Base-by-base conservation (phyloP, 768 basidiomycete genomes). In the Termitomyces sp. region DNA sequence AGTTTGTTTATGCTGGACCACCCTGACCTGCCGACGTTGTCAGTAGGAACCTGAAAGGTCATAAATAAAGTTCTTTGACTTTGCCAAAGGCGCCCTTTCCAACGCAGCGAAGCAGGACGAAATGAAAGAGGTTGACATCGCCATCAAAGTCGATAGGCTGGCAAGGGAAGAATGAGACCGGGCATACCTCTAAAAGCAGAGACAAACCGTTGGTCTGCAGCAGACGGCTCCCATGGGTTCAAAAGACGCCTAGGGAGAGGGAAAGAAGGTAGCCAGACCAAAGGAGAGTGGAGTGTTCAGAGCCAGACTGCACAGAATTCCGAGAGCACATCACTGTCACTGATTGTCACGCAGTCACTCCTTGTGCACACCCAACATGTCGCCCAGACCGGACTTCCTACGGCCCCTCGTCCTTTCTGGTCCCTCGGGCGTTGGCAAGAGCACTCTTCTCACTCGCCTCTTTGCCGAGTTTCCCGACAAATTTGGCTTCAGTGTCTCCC, bases 61-160 rank as follows among this genome's bases (percentile, higher is more conserved):
- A 52, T 46, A 33, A 58, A 43, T 53, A 54, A 56, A 54, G 40
- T 26, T 55, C 32, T 47, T 57, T 55, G 36, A 95, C 96, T 86
- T 99, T 98, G 70, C 96, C 96, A 73, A 99, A 98, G 1, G 96
- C 96, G 53, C 96, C 96, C 73, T 98, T 98, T 23, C 96, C 96
- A n/a, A 99, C 95, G 64, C 93, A 95, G 67, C 96, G 81, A 20
- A 98, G 74, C 43, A 99, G 87, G 62, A 92, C 83, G 70, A 99
- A 99, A 70, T 99, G 97, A 73, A 97, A 99, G 58, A 99, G 87
- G 70, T 93, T 96, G 70, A 94, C 89, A 62, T 96, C 93, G 64
- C 91, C 93, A 66, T 95, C 93, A 70, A 95, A 96, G 79, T 96
- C 94, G 74, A 95, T 89, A 63, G 92, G 92, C 92, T 96, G 70